phyloP scores from a whole-genome alignment of 345 rosid genomes.

The Hevea brasiliensis region DNA sequence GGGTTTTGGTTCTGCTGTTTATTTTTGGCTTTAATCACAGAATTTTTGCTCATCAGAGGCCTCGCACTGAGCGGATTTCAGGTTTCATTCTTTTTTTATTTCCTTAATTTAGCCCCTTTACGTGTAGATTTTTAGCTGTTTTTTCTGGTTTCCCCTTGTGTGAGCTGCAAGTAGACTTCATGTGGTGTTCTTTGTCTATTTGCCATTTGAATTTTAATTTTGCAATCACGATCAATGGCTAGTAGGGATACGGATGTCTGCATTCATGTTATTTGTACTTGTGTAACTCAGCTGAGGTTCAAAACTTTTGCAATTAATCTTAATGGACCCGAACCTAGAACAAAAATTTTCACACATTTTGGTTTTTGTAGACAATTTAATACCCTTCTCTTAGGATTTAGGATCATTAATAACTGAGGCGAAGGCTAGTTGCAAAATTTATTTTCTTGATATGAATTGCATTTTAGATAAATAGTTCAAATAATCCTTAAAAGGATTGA shows the following conservation, averaged over 20 bases:
- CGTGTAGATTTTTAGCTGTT: background rate
- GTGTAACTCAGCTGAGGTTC: too few species aligned
- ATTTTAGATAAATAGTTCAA: too few species aligned
- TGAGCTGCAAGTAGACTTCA: background rate
- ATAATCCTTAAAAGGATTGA: background rate
- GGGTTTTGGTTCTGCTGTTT: slow-evolving; percentile 35
- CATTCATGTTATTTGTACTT: background rate
- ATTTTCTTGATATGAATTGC: too few species aligned
- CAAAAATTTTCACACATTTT: background rate
- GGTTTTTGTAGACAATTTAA: too few species aligned
- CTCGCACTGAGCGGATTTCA: slow-evolving; percentile 72
- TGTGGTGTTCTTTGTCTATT: background rate
- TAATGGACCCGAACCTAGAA: background rate
- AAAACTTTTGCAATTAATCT: too few species aligned
- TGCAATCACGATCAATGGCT: background rate
- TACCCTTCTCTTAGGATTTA: background rate
- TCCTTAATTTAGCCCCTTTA: background rate
- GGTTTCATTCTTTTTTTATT: slow-evolving; percentile 36
- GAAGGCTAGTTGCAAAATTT: background rate
- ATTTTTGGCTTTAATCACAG: slow-evolving; percentile 25
- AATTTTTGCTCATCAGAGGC: slow-evolving; percentile 42
- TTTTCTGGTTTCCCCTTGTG: background rate
- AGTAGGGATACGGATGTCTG: background rate
- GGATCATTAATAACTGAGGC: background rate
- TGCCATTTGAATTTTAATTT: too few species aligned